Evolutionary conservation across 2,329 filamentous ascomycete genomes (phyloP).

Genomic region (Plenodomus tracheiphilus): DNA sequence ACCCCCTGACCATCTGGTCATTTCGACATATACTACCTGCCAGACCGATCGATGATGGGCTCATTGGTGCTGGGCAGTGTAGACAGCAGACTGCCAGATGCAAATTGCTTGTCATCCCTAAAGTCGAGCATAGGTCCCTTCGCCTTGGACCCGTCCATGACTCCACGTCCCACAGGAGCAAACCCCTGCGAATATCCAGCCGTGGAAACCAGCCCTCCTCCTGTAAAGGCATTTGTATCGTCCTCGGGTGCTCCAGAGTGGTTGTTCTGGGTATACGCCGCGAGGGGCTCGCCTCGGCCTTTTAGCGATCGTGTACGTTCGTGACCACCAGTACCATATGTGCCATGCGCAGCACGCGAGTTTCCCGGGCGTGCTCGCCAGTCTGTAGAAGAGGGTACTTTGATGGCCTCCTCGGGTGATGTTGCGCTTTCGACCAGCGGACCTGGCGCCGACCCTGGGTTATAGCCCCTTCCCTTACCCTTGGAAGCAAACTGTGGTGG

Average conservation of each 20-base stretch:
- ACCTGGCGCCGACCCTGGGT: slow-evolving; percentile 41
- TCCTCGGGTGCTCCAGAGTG: slow-evolving; percentile 35
- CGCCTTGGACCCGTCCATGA: slow-evolving; percentile 51
- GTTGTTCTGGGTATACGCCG: slow-evolving; percentile 40
- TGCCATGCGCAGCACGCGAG: slow-evolving; percentile 26
- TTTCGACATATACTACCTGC: slow-evolving; percentile 12
- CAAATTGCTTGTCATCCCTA: slow-evolving; percentile 48
- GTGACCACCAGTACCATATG: slow-evolving; percentile 30
- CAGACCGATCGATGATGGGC: slow-evolving; percentile 45
- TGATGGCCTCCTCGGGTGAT: slow-evolving; percentile 48
- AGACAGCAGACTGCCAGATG: slow-evolving; percentile 54
- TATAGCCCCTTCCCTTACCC: slow-evolving; percentile 59
- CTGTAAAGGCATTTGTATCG: slow-evolving; percentile 48
- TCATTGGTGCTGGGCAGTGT: slow-evolving; percentile 39
- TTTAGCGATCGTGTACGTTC: slow-evolving; percentile 41
- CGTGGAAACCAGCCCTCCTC: slow-evolving; percentile 49
- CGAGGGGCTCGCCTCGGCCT: slow-evolving; percentile 39
- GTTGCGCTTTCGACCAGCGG: slow-evolving; percentile 53
- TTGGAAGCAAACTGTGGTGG: slow-evolving; percentile 62
- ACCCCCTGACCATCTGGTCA: not conserved
- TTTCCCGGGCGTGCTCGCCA: slow-evolving; percentile 47
- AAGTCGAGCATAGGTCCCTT: slow-evolving; percentile 52
- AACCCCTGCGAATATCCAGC: slow-evolving; percentile 46
- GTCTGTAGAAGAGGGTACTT: slow-evolving; percentile 48
- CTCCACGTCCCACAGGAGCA: slow-evolving; percentile 47